Evolutionary conservation across 169 alveolate genomes (phyloP), one percentile per base, ranked within the genome.

Genomic region (Plasmodium reichenowi): DNA sequence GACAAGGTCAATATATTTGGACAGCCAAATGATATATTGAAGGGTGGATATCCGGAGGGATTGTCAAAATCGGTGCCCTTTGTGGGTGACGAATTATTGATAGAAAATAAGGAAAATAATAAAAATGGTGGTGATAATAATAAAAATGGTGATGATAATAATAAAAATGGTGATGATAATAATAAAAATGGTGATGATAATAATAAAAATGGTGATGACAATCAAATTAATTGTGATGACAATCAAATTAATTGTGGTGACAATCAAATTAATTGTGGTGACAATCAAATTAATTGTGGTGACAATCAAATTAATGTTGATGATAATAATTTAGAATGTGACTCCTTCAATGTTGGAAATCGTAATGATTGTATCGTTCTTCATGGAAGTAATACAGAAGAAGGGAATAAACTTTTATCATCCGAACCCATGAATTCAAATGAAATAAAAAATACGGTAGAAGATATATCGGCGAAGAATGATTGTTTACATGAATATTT

Each of bases 401-500:
- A 2, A 2, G 24, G n/a, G 7, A 56, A 56, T 56, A 56, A 38
- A 6, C 47, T 38, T 6, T 38, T 56, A 56, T 56, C 24, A 56
- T 6, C 17, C 2, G 22, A 56, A 17, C 29, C 17, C 9, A 17
- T 2, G 0, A n/a, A 10, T 56, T 56, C 24, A 56, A 13, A 56
- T 13, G n/a, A 56, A 17, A 56, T 13, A 72, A 32, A 72, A 72
- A 8, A 32, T 12, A 6, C 9, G 29, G 9, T n/a, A 56, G 17
- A 45, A 56, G n/a, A 22, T 56, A 24, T 54, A 38, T 4, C 12
- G 15, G 12, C 13, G 1, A 15, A 72, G 68, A 72, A 72, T 62
- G 64, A n/a, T 15, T 47, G 48, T 24, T 43, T 80, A 54, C 22
- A 52, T 60, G 45, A 13, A 2, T 80, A 80, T 48, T 59, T 80